Percentiles rank a stretch among this genome's conserved stretches.
phyloP scores from a whole-genome alignment of 2,329 filamentous ascomycete genomes.

The Cladobotryum mycophilum region DNA sequence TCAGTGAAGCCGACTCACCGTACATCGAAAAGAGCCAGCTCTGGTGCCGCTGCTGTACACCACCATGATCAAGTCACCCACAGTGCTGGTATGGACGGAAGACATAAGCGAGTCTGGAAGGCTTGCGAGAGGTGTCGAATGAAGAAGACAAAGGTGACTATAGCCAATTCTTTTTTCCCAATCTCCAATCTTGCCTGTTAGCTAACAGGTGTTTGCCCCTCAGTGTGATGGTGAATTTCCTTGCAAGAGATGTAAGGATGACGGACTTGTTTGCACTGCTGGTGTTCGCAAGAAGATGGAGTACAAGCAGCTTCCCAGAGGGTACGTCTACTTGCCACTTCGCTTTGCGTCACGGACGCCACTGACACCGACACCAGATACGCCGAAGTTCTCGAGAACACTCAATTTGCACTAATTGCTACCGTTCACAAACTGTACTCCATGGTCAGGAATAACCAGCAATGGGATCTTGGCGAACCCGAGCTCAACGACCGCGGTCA shows the following conservation, averaged over 20 bases:
- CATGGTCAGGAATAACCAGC: constrained; percentile 53
- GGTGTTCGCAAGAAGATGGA: constrained; percentile 62
- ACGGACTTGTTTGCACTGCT: constrained; percentile 57
- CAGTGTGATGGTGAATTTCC: constrained; percentile 61
- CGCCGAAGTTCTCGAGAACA: constrained; percentile 59
- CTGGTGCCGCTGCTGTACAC: constrained; percentile 27
- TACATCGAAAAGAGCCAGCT: constrained; percentile 44
- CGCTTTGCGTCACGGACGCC: too few relatives aligned
- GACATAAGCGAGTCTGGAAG: constrained; percentile 62
- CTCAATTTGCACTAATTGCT: constrained; percentile 57
- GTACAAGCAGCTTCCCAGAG: constrained; percentile 59
- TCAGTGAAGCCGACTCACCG: constrained; percentile 45
- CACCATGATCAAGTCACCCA: constrained; percentile 32
- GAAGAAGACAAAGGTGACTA: constrained; percentile 61
- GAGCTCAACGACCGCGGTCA: constrained; percentile 57
- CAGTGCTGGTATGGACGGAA: constrained; percentile 40
- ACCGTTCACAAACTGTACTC: constrained; percentile 60
- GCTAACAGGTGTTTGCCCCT: constrained; percentile 8
- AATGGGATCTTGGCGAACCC: constrained; percentile 57
- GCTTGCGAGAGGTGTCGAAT: constrained; percentile 61
- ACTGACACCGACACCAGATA: constrained; percentile 36
- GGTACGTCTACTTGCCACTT: constrained; percentile 35
- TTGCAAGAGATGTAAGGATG: constrained; percentile 61
- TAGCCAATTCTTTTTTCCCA: neutral
- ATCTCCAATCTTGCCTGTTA: too few relatives aligned